Evolutionary conservation across 2,329 filamentous ascomycete genomes (phyloP).

Genomic region (Exophiala bonariae): DNA sequence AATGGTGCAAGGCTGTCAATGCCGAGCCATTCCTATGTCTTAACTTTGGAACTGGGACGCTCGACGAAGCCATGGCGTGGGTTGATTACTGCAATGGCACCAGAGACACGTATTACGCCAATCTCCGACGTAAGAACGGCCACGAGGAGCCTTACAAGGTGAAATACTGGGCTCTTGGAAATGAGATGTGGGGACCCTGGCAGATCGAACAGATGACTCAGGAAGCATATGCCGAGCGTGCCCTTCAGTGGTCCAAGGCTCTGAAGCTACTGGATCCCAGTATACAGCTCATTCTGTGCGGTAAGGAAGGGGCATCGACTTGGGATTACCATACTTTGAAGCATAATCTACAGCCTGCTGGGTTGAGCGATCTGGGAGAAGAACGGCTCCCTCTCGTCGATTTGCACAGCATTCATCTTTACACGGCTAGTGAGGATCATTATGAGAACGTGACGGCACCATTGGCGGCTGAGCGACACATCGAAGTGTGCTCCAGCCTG

Average conservation of each 20-base stretch:
- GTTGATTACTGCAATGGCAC: slow-evolving; percentile 83
- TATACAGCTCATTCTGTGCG: slow-evolving; percentile 71
- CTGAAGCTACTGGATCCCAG: slow-evolving; percentile 58
- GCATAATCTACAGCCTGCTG: slow-evolving; percentile 59
- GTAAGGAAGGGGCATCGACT: slow-evolving; percentile 65
- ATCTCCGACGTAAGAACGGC: slow-evolving; percentile 73
- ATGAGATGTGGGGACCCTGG: slow-evolving; percentile 64
- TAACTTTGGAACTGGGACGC: slow-evolving; percentile 75
- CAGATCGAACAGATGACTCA: slow-evolving; percentile 61
- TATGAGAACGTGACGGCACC: slow-evolving; percentile 63
- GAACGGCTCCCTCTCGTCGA: slow-evolving; percentile 56
- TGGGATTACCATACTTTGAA: slow-evolving; percentile 77
- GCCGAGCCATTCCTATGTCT: slow-evolving; percentile 78
- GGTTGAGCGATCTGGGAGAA: slow-evolving; percentile 42
- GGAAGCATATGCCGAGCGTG: slow-evolving; percentile 59
- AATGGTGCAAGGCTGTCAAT: slow-evolving; percentile 71
- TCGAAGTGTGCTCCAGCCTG: slow-evolving; percentile 66
- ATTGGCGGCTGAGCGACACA: slow-evolving; percentile 69
- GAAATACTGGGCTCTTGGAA: slow-evolving; percentile 85
- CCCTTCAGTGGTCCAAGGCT: slow-evolving; percentile 35
- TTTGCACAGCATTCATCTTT: slow-evolving; percentile 80
- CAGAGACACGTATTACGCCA: slow-evolving; percentile 78
- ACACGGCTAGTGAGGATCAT: slow-evolving; percentile 61
- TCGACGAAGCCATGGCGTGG: slow-evolving; percentile 57
- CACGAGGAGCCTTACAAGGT: slow-evolving; percentile 74